phyloP scores from a whole-genome alignment of 129 eudicot species.

The Deinandra increscens region DNA sequence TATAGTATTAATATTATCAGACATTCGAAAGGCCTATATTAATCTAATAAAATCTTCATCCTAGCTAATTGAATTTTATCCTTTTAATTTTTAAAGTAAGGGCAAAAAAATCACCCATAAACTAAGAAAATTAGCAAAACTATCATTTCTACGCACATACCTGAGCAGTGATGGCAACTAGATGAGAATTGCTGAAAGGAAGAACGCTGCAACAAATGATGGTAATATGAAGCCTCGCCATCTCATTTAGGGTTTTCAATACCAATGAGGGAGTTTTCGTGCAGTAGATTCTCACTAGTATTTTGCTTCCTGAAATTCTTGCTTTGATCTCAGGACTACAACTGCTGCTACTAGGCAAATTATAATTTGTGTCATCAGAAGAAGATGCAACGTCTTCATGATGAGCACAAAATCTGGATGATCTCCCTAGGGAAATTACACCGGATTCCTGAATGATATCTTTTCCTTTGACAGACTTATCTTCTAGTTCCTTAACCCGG shows the following conservation, averaged over 20 bases:
- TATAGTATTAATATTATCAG: no score
- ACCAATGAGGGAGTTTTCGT: constrained; percentile 6
- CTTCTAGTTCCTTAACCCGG: constrained; percentile 33
- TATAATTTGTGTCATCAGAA: constrained; percentile 10
- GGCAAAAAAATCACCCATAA: no score
- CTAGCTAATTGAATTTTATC: no score
- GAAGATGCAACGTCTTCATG: constrained; percentile 22
- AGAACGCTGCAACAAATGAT: constrained; percentile 22
- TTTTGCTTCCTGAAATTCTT: constrained; percentile 27
- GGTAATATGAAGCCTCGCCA: constrained; percentile 22
- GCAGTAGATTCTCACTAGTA: constrained; percentile 29
- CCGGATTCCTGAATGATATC: constrained; percentile 18
- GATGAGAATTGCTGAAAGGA: constrained; percentile 14
- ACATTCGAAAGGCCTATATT: no score
- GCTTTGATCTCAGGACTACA: constrained; percentile 25
- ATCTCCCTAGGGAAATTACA: constrained; percentile 15
- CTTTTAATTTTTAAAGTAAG: no score
- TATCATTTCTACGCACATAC: constrained; percentile 16
- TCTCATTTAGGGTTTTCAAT: constrained; percentile 27
- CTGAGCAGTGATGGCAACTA: constrained; percentile 28
- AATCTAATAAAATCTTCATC: no score
- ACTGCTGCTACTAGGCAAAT: constrained; percentile 23
- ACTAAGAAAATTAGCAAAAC: no score
- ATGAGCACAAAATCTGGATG: constrained; percentile 8
- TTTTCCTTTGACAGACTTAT: constrained; percentile 24